These are phyloP conservation scores for Vigna trinervia DNA, from an alignment of 306 rosid species.

Conservation along the genomic window DNA sequence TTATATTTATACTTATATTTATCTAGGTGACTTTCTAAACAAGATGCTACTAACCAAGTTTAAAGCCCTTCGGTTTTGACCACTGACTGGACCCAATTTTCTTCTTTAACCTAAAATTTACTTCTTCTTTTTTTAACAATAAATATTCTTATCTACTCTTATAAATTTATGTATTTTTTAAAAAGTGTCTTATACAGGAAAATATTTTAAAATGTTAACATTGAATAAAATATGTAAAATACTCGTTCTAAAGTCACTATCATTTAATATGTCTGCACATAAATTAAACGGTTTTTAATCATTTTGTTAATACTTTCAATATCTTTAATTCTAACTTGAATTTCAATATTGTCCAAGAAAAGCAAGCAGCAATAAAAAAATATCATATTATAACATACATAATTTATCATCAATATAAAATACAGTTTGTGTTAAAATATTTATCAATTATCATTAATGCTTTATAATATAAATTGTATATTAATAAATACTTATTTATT, in stretches of 20 bases:
- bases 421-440: neutral
- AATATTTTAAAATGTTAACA: too few relatives aligned
- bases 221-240: too few relatives aligned
- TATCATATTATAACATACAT: neutral
- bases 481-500: too few relatives aligned
- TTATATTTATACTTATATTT: too few relatives aligned
- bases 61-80: conserved; percentile 33
- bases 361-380: neutral
- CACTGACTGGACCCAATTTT: conserved; percentile 6
- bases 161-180: too few relatives aligned
- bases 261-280: too few relatives aligned
- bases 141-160: neutral
- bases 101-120: neutral
- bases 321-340: neutral
- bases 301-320: neutral
- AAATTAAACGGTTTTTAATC: too few relatives aligned
- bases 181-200: too few relatives aligned
- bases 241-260: too few relatives aligned
- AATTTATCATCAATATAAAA: neutral
- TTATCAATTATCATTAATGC: neutral
- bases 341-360: neutral
- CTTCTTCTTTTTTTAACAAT: neutral
- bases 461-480: too few relatives aligned
- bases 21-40: conserved; percentile 40
- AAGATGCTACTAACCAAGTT: conserved; percentile 34